Conservation (phyloP, 495 filamentous ascomycete species). For the Neurospora sp. region DNA sequence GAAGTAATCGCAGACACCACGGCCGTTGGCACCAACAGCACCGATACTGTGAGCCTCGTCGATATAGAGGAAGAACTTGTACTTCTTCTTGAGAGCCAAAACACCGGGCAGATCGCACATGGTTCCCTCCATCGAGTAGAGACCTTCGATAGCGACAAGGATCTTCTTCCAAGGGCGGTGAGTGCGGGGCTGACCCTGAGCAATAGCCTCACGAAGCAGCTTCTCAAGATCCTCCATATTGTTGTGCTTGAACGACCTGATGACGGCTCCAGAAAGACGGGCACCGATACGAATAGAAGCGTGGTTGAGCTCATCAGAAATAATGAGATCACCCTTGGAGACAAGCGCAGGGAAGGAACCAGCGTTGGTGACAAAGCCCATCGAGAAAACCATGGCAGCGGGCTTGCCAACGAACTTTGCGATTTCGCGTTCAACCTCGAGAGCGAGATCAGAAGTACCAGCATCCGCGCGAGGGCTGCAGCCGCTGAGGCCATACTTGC, state of each 20-base stretch:
- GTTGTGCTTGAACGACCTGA: constrained; percentile 94
- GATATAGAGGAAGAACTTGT: constrained; percentile 92
- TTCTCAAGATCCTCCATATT: constrained; percentile 81
- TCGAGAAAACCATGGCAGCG: constrained; percentile 91
- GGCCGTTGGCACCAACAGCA: constrained; percentile 76
- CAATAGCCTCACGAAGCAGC: constrained; percentile 79
- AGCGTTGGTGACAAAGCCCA: constrained; percentile 95
- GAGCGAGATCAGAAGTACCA: constrained; percentile 77
- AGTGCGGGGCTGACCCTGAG: constrained; percentile 90
- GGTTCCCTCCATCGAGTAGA: constrained; percentile 98
- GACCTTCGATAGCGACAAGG: constrained; percentile 86
- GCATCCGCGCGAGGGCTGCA: constrained; percentile 73
- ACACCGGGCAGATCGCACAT: constrained; percentile 93
- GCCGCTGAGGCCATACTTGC: constrained; percentile 71
- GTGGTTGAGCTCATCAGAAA: constrained; percentile 97
- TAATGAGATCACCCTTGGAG: constrained; percentile 81
- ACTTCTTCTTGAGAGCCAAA: constrained; percentile 76
- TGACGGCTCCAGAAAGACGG: constrained; percentile 87
- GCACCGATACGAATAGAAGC: constrained; percentile 93
- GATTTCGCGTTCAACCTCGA: constrained; percentile 81
- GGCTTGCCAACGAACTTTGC: constrained; percentile 91
- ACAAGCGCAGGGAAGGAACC: constrained; percentile 84
- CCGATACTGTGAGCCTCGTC: constrained; percentile 97
- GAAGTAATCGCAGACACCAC: constrained; percentile 97
- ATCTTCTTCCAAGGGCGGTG: constrained; percentile 99